Conservation (phyloP, 768 basidiomycete species). For the Austroboletus festivus region DNA sequence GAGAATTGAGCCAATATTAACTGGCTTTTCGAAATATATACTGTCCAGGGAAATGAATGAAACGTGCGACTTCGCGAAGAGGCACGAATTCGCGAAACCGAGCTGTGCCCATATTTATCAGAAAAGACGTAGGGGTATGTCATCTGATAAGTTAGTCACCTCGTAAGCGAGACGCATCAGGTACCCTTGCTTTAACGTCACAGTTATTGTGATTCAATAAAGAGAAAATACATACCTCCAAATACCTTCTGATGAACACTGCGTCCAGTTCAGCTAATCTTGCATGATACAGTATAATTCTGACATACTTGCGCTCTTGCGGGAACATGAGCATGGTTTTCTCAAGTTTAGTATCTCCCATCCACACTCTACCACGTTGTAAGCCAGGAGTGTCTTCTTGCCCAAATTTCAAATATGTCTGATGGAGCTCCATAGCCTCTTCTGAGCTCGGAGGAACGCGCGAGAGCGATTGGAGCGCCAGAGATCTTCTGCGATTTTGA, state of each 20-base stretch:
- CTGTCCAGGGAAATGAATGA: slow-evolving; percentile 76
- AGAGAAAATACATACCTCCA: slow-evolving; percentile 46
- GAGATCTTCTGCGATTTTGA: slow-evolving; percentile 53
- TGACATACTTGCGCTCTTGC: slow-evolving; percentile 73
- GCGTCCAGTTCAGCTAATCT: not conserved
- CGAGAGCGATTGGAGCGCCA: slow-evolving; percentile 56
- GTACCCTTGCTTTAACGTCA: slow-evolving; percentile 34
- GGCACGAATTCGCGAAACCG: slow-evolving; percentile 65
- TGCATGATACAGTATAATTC: not conserved
- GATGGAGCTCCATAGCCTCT: slow-evolving; percentile 68
- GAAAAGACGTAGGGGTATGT: not conserved
- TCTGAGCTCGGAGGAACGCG: slow-evolving; percentile 70
- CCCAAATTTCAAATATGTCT: slow-evolving; percentile 61
- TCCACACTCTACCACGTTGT: slow-evolving; percentile 55
- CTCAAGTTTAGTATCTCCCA: slow-evolving; percentile 71
- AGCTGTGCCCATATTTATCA: slow-evolving; percentile 40
- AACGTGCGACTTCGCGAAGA: slow-evolving; percentile 65
- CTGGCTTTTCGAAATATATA: slow-evolving; percentile 75
- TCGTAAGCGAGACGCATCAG: slow-evolving; percentile 72
- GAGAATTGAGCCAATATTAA: slow-evolving; percentile 81
- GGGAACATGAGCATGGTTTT: slow-evolving; percentile 79
- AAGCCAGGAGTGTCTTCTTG: slow-evolving; percentile 33
- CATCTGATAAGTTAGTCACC: slow-evolving; percentile 31
- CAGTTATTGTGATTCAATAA: no score
- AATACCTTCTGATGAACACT: slow-evolving; percentile 84